A percentile compares a stretch with the other conserved stretches of the same genome.
Conservation (phyloP, 2,329 filamentous ascomycete genomes). For the Penicillium sp. region DNA sequence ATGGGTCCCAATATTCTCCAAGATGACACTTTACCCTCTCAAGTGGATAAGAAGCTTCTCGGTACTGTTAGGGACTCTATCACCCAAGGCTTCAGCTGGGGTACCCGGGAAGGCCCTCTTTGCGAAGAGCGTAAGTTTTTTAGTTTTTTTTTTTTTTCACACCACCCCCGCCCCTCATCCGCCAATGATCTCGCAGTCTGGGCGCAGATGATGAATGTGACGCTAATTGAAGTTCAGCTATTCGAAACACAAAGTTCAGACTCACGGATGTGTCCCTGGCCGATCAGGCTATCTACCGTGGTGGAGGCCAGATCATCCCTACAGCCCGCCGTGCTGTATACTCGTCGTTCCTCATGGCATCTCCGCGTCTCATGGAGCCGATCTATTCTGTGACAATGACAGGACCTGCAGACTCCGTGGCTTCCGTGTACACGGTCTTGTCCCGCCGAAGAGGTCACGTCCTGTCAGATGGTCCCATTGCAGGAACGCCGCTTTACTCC, state of each 20-base stretch:
- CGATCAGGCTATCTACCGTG: constrained; percentile 86
- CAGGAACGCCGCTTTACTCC: constrained; percentile 88
- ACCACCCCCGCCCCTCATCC: no score
- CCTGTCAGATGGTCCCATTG: constrained; percentile 87
- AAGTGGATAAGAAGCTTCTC: constrained; percentile 90
- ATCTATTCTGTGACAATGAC: constrained; percentile 92
- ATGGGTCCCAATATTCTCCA: constrained; percentile 92
- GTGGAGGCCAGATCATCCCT: constrained; percentile 95
- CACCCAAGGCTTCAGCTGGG: constrained; percentile 95
- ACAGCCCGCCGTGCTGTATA: constrained; percentile 91
- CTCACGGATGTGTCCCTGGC: constrained; percentile 87
- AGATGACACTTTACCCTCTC: constrained; percentile 90
- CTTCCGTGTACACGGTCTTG: constrained; percentile 86
- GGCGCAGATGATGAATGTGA: constrained; percentile 1
- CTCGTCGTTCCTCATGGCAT: constrained; percentile 94
- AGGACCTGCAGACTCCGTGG: constrained; percentile 83
- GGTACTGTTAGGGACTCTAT: constrained; percentile 87
- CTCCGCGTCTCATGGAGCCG: constrained; percentile 93
- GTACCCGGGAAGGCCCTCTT: constrained; percentile 86
- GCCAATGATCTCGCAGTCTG: neutral
- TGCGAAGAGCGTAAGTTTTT: constrained; percentile 86
- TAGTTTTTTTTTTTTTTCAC: neutral
- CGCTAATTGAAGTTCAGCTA: constrained; percentile 56
- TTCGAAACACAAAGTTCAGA: constrained; percentile 97
- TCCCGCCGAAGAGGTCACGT: constrained; percentile 88